Base-by-base conservation (phyloP, 2,329 filamentous ascomycete genomes). In the Lachnellula subtilissima region DNA sequence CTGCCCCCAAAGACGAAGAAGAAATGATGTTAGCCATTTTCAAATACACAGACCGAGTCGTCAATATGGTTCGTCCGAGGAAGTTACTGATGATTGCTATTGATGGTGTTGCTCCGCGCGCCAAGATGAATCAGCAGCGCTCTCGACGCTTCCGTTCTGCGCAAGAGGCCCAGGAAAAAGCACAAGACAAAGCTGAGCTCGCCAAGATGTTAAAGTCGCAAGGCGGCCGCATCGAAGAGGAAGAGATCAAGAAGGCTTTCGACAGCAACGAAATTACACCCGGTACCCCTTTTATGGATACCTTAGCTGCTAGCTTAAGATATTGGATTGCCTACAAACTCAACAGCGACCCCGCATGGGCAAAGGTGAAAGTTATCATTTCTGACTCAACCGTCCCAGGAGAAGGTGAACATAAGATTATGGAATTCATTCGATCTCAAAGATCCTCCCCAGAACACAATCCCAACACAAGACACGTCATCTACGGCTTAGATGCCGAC, bases 11-110 rank as follows among this genome's bases (percentile, higher is more conserved):
- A 68, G 93, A 94, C 59, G 94, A 99, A 76, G 91, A 96, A 72
- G 94, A 97, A 75, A 99, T 99, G 94, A 99, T 99, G 94, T 72
- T 97, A 66, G 95, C 95, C 70, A 86, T 99, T 59, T 99, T 99
- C 79, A 90, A 88, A 70, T 99, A 99, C 74, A 99, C 94, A n/a
- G 92, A 99, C 70, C 88, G 94, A 58, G 92, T 99, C 23, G 90
- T 99, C 64, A 97, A 96, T 72, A 99, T 99, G 93, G 93, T 96
- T 63, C 89, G 94, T 58, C 94, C 94, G 9, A 86, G 94, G 65
- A 97, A 97, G 75, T 77, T 99, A 49, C 82, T 99, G 54, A 94
- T 97, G 89, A 97, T 99, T 69, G 94, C 94, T 67, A 92, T 99
- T 71, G 94, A 99, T 75, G 94, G 94, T 71, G 94, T 99, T 62